Evolutionary conservation across 2,329 filamentous ascomycete genomes (phyloP).

Genomic region (Penicillium sumatraense): DNA sequence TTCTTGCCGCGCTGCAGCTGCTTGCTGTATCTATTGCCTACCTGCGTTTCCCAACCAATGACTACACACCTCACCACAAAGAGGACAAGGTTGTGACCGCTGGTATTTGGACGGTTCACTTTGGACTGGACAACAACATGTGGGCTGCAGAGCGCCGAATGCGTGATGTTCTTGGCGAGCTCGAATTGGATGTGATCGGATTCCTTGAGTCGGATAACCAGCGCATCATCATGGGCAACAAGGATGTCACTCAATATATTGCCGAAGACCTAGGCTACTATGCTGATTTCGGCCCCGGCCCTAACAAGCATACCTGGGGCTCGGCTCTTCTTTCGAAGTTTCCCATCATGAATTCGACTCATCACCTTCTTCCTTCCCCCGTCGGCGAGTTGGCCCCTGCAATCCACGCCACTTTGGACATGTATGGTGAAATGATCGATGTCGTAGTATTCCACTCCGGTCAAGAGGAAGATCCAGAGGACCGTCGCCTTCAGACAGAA

Average conservation of each 20-base stretch:
- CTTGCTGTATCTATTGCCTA: constrained; percentile 81
- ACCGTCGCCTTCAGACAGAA: constrained; percentile 81
- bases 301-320: constrained; percentile 99
- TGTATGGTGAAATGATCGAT: constrained; percentile 87
- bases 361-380: constrained; percentile 90
- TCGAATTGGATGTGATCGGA: constrained; percentile 98
- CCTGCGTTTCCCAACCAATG: constrained; percentile 87
- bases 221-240: constrained; percentile 99
- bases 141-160: constrained; percentile 96
- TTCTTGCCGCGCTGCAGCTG: constrained; percentile 76
- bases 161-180: constrained; percentile 84
- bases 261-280: constrained; percentile 99
- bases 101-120: constrained; percentile 99
- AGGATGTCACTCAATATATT: constrained; percentile 91
- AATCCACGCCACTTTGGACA: constrained; percentile 93
- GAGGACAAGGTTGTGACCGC: constrained; percentile 88
- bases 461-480: constrained; percentile 94
- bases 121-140: constrained; percentile 97
- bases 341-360: constrained; percentile 94
- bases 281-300: constrained; percentile 93
- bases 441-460: constrained; percentile 99
- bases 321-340: constrained; percentile 93
- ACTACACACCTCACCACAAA: constrained; percentile 87
- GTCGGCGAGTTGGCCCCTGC: constrained; percentile 94
- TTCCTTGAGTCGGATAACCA: constrained; percentile 91